Base-by-base conservation (phyloP, 441 rosid species). In the Adansonia grandidieri region DNA sequence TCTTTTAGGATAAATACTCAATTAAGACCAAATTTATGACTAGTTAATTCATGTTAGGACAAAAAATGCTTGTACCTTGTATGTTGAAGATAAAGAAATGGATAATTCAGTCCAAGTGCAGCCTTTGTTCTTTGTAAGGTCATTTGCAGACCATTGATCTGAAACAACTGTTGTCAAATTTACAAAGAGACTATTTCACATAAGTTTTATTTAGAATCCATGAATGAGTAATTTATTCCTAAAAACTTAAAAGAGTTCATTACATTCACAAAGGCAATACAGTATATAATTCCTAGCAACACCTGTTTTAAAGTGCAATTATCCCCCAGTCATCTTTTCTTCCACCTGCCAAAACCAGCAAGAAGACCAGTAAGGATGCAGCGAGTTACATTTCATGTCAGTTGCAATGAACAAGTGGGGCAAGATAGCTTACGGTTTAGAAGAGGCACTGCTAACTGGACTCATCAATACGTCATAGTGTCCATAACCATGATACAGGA, bases 401-500 rank as follows among this genome's bases (percentile, higher is more conserved):
- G 57, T 45, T 64, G 65, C 56, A 64, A 44, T 14, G 73, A 62
- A 40, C 37, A 44, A 60, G 57, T 66, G 58, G 81, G 75, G 70
- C 54, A 47, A 67, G 78, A 44, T 71, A 81, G 77, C 90, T 88
- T 84, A 91, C 90, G 37, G 80, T 79, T 80, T 86, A 71, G 87
- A 77, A 79, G 70, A 77, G 11, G 79, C 62, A 13, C 45, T 64
- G 66, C 64, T 74, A 6, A 48, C 74, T 66, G 84, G 80, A 78
- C 66, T 64, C 73, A 56, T 81, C 85, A 89, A 80, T 24, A 85
- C 87, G 80, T 89, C 96, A 50, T 88, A 90, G 79, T 92, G 94
- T 61, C 96, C 94, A 68, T 87, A 85, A 6, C 92, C 91, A 76
- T 87, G 83, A 78, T 92, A 92, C 77, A 90, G 82, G 61, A 92